These are phyloP conservation scores for Ascochyta fabae DNA, from an alignment of 2,329 filamentous ascomycete genomes.

Conservation along the genomic window DNA sequence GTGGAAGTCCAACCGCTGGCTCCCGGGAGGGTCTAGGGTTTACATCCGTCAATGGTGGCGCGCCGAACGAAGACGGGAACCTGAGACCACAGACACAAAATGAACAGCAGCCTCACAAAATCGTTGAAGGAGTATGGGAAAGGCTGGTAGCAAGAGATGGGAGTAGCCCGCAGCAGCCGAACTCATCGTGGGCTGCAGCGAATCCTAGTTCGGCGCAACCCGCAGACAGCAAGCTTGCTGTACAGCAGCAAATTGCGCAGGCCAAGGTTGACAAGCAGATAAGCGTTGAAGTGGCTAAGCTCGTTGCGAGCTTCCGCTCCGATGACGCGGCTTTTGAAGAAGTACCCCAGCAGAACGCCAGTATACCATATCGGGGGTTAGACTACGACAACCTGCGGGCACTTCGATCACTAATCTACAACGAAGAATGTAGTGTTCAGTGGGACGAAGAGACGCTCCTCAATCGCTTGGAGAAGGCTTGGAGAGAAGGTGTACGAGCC, in stretches of 20 bases:
- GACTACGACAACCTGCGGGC: slow-evolving; percentile 40
- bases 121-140: slow-evolving; percentile 36
- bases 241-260: slow-evolving; percentile 30
- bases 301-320: slow-evolving; percentile 38
- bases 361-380: slow-evolving; percentile 35
- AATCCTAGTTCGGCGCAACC: slow-evolving; percentile 10
- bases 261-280: slow-evolving; percentile 35
- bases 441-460: slow-evolving; percentile 42
- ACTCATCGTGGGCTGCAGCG: slow-evolving; percentile 18
- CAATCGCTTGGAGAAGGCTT: slow-evolving; percentile 37
- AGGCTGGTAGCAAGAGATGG: slow-evolving; percentile 23
- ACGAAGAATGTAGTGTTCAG: slow-evolving; percentile 28
- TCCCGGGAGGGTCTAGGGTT: slow-evolving; percentile 26
- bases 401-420: slow-evolving; percentile 42
- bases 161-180: slow-evolving; percentile 24
- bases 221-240: slow-evolving; percentile 22
- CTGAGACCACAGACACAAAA: slow-evolving; percentile 16
- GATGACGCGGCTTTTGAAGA: slow-evolving; percentile 30
- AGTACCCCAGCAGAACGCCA: slow-evolving; percentile 25
- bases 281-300: slow-evolving; percentile 35
- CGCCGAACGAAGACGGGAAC: slow-evolving; percentile 3
- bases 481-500: slow-evolving; percentile 40
- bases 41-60: slow-evolving; percentile 17
- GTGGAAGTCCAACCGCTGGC: slow-evolving; percentile 35
- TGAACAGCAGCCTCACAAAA: slow-evolving; percentile 22